Evolutionary conservation across 345 rosid species (phyloP).

Genomic region (Salix koriyanagi): DNA sequence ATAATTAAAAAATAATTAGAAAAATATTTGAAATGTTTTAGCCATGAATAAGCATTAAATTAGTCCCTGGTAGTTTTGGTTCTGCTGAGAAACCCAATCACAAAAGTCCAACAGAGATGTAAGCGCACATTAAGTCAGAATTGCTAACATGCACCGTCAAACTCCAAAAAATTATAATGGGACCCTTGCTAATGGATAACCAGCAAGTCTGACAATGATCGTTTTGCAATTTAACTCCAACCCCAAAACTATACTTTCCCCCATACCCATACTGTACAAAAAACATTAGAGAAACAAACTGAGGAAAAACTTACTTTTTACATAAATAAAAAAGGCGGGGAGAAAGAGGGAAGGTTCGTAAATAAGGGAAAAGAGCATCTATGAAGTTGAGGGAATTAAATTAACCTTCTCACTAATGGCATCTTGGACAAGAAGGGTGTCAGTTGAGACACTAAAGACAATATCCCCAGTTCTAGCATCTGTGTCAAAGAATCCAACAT

Average conservation of each 20-base stretch:
- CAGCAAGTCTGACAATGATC: slow-evolving; percentile 22
- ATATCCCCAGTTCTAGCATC: slow-evolving; percentile 98
- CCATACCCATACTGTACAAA: slow-evolving; percentile 10
- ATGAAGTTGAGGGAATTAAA: neutral
- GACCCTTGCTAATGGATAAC: slow-evolving; percentile 37
- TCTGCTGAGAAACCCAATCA: slow-evolving; percentile 14
- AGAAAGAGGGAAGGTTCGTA: neutral
- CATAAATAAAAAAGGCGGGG: neutral
- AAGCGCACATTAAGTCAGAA: slow-evolving; percentile 32
- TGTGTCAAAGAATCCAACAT: slow-evolving; percentile 95
- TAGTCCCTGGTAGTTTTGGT: neutral
- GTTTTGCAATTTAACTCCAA: slow-evolving; percentile 14
- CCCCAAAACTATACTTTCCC: slow-evolving; percentile 19
- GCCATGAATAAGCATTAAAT: neutral
- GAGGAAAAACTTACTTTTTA: neutral
- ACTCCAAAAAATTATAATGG: slow-evolving; percentile 24
- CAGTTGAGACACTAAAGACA: slow-evolving; percentile 97
- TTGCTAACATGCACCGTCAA: slow-evolving; percentile 45
- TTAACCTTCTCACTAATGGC: slow-evolving; percentile 97
- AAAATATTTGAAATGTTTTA: neutral
- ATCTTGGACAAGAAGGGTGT: slow-evolving; percentile 97
- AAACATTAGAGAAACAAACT: neutral
- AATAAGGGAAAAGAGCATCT: neutral
- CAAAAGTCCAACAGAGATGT: slow-evolving; percentile 10
- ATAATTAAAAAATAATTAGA: neutral